A percentile compares a stretch with the other conserved stretches of the same genome.
Evolutionary conservation across 371 early-diverging fungal species (phyloP).

Genomic region (Mucor mucedo): DNA sequence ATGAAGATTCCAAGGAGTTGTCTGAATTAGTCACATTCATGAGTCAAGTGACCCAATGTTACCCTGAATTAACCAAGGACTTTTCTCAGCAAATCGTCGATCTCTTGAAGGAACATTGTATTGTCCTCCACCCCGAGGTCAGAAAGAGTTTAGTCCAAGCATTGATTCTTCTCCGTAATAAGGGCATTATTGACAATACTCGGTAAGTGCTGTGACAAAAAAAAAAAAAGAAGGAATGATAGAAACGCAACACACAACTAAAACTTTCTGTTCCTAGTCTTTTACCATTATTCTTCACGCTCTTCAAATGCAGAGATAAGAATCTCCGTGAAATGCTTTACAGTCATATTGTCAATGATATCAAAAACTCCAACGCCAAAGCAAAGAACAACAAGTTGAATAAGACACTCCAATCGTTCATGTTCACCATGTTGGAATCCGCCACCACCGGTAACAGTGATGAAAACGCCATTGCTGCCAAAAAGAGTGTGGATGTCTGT

Average conservation of each 20-base stretch:
- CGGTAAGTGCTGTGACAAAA: constrained; percentile 27
- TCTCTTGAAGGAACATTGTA: constrained; percentile 78
- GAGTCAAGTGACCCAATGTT: constrained; percentile 85
- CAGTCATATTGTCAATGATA: constrained; percentile 91
- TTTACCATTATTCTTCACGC: constrained; percentile 90
- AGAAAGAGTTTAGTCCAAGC: constrained; percentile 89
- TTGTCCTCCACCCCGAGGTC: constrained; percentile 80
- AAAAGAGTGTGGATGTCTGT: constrained; percentile 93
- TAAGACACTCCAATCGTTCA: constrained; percentile 92
- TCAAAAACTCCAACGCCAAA: constrained; percentile 89
- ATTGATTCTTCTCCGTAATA: constrained; percentile 89
- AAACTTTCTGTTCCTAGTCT: constrained; percentile 45
- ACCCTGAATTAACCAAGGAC: constrained; percentile 74
- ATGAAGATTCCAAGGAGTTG: constrained; percentile 82
- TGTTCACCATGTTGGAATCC: constrained; percentile 89
- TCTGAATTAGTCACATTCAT: constrained; percentile 88
- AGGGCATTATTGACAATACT: constrained; percentile 72
- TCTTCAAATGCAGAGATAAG: constrained; percentile 94
- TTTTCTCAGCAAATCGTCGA: constrained; percentile 86
- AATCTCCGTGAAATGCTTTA: constrained; percentile 85
- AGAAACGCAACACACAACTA: too few species aligned
- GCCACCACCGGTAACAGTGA: constrained; percentile 58
- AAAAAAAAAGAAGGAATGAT: too few species aligned
- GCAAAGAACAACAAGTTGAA: constrained; percentile 95
- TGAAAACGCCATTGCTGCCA: constrained; percentile 88